Percentiles rank a stretch among this genome's conserved stretches.
Evolutionary conservation across 257 asterid species (phyloP).

Genomic region (Solanum paucissectum): DNA sequence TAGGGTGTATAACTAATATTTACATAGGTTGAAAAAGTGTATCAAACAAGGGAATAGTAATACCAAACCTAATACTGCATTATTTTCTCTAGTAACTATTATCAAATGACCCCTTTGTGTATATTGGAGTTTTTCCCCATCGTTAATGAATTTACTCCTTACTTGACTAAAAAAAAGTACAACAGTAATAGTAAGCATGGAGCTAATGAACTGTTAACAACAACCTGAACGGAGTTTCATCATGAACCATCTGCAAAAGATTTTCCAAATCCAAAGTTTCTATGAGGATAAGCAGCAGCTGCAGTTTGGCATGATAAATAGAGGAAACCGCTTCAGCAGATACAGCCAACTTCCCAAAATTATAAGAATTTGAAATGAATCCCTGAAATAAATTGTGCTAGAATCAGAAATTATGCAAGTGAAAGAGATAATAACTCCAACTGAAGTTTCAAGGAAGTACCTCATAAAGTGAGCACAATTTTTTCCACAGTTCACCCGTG

Average conservation of each 20-base stretch:
- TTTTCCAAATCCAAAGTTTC: conserved; percentile 80
- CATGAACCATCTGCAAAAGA: conserved; percentile 90
- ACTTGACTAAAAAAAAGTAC: neutral
- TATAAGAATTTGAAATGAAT: conserved; percentile 49
- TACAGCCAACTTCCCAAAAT: conserved; percentile 65
- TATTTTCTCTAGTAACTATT: neutral
- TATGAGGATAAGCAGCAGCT: conserved; percentile 71
- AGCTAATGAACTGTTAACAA: conserved; percentile 16
- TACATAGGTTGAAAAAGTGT: neutral
- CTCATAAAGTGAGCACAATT: conserved; percentile 63
- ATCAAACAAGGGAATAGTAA: neutral
- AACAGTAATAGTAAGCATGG: neutral
- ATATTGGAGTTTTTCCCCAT: neutral
- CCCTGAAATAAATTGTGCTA: conserved; percentile 39
- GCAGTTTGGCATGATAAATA: conserved; percentile 72
- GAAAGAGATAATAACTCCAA: conserved; percentile 7
- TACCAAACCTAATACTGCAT: neutral
- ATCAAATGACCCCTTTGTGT: neutral
- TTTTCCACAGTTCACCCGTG: conserved; percentile 71
- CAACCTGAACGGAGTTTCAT: conserved; percentile 86
- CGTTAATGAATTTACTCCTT: neutral
- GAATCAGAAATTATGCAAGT: conserved; percentile 4
- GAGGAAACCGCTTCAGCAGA: conserved; percentile 62
- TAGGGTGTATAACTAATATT: neutral
- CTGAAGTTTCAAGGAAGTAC: conserved; percentile 26